Conservation (phyloP, 2,329 filamentous ascomycete species). For the Moelleriella libera region DNA sequence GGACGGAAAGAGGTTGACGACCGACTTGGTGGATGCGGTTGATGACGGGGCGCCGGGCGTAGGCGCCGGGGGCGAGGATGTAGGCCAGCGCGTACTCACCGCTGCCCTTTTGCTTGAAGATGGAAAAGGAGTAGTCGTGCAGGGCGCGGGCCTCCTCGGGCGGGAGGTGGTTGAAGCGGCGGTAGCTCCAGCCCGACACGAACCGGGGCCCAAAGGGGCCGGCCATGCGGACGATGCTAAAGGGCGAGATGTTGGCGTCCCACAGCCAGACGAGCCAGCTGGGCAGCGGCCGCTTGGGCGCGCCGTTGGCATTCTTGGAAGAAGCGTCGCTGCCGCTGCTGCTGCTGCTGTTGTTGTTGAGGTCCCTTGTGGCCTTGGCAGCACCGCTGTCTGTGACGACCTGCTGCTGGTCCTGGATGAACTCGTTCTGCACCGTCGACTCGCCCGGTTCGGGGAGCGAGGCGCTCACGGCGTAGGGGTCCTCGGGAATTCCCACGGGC, state of each 20-base stretch:
- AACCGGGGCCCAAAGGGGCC: constrained; percentile 84
- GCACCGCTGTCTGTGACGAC: constrained; percentile 15
- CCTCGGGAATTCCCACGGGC: constrained; percentile 86
- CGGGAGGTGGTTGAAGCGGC: constrained; percentile 82
- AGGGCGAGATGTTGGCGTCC: constrained; percentile 94
- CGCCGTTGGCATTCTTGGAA: constrained; percentile 15
- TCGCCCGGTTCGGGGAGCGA: constrained; percentile 64
- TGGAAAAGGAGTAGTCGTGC: constrained; percentile 86
- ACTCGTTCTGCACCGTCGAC: constrained; percentile 63
- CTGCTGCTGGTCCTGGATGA: constrained; percentile 56
- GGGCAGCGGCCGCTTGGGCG: constrained; percentile 46
- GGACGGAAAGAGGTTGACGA: constrained; percentile 39
- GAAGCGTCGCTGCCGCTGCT: neutral
- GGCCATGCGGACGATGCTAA: constrained; percentile 75
- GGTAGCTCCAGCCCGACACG: constrained; percentile 87
- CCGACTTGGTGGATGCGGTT: constrained; percentile 77
- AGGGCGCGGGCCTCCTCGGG: constrained; percentile 66
- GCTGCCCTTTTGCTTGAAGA: constrained; percentile 84
- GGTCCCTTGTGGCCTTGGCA: neutral
- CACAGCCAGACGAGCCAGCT: constrained; percentile 87
- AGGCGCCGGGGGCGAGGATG: constrained; percentile 84
- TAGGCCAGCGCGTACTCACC: constrained; percentile 91
- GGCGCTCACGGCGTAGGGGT: constrained; percentile 75
- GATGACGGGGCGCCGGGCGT: constrained; percentile 77
- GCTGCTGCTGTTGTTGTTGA: neutral